Percentiles rank a stretch among this genome's conserved stretches.
Evolutionary conservation across 306 rosid species (phyloP).

Genomic region (Lablab purpureus): DNA sequence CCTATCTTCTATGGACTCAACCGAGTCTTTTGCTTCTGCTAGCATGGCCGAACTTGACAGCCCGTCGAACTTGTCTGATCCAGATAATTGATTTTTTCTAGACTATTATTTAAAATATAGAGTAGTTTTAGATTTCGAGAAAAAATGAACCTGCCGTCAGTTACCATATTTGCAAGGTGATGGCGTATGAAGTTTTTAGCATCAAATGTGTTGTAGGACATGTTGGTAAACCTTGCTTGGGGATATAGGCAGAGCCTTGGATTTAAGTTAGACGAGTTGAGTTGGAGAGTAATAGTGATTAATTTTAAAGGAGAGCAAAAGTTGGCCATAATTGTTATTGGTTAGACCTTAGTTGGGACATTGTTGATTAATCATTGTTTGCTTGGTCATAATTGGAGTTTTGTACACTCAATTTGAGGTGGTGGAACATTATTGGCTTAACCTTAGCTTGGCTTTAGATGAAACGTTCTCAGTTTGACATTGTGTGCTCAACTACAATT

Average conservation of each 20-base stretch:
- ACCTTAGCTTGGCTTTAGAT: no score
- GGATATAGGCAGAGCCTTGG: slow-evolving; percentile 22
- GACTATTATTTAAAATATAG: slow-evolving; percentile 24
- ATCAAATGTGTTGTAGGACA: slow-evolving; percentile 32
- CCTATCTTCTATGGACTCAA: slow-evolving; percentile 71
- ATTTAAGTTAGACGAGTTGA: slow-evolving; percentile 9
- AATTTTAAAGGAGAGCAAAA: no score
- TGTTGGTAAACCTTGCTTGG: slow-evolving; percentile 32
- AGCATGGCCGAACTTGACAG: slow-evolving; percentile 95
- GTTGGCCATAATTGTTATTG: no score
- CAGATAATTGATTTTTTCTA: slow-evolving; percentile 49
- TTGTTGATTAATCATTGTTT: no score
- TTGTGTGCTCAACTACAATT: no score
- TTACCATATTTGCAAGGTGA: slow-evolving; percentile 26
- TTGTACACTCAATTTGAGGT: no score
- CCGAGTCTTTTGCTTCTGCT: slow-evolving; percentile 92
- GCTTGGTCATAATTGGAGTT: no score
- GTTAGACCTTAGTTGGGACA: no score
- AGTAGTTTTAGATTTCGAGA: slow-evolving; percentile 38
- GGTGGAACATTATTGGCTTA: no score
- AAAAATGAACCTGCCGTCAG: background rate
- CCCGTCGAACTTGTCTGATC: slow-evolving; percentile 74
- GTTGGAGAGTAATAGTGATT: slow-evolving; percentile 1
- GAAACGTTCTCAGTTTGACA: no score
- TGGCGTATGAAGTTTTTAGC: slow-evolving; percentile 1